Evolutionary conservation across 2,329 filamentous ascomycete species (phyloP), one percentile per base, ranked within the genome.

Genomic region (Thermochaetoides dissita): DNA sequence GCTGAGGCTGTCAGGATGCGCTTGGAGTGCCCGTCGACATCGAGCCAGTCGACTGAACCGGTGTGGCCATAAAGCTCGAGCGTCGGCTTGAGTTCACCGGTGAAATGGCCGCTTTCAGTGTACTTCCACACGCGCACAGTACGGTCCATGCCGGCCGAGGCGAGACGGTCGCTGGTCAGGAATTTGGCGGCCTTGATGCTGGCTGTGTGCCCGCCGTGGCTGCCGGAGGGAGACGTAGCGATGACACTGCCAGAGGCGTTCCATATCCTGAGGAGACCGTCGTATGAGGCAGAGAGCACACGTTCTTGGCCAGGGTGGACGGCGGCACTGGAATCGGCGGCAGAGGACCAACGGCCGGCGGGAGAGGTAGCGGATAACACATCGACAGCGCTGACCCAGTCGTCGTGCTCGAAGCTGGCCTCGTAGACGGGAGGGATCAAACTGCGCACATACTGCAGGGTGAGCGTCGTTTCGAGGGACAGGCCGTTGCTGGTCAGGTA

Each of bases 381-480:
- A 59, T 95, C 87, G 28, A 96, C 78, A 28, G 76, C 75, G 58
- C 84, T 85, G 38, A 98, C 84, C 91, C 91, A 98, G 61, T 96
- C 91, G 57, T 98, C 88, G 60, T 98, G 89, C 65, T 95, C 81
- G 59, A 94, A 98, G 57, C 84, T 91, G 9, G 87, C 82, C 53
- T 94, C 79, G 60, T 91, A 89, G 32, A 84, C 71, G 11, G 91
- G 91, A 7, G 91, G 91, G 46, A 95, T 78, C 52, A 95, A 68
- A 49, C 87, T 91, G 54, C 87, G 81, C 32, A 95, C 86, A 63
- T 96, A 98, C 67, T 96, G 88, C 44, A 98, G 73, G 32, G 81
- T 82, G 40, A 98, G 66, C 4, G 82, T 89, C 5, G 81, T 83
- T 67, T 98, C 91, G 35, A 86, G 76, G 12, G 86, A 94, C 47